These are phyloP conservation scores for Plantago ovata DNA, from an alignment of 257 asterid species.

Conservation along the genomic window DNA sequence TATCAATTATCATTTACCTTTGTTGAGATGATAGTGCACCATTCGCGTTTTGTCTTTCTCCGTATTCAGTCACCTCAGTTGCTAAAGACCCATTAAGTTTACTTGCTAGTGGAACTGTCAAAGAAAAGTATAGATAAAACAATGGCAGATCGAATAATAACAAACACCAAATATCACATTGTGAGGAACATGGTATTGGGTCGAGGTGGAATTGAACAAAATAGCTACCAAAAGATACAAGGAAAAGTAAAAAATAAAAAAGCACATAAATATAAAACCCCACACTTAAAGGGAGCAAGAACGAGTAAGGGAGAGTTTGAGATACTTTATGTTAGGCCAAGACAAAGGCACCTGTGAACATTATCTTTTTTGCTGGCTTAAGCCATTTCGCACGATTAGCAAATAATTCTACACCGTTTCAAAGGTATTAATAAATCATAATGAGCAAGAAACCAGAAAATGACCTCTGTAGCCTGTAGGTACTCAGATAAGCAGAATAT, in stretches of 20 bases:
- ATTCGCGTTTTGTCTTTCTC: conserved; percentile 1
- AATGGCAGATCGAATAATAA: neutral
- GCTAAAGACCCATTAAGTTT: conserved; percentile 4
- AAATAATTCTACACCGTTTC: too few relatives aligned
- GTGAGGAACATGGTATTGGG: too few relatives aligned
- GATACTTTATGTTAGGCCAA: too few relatives aligned
- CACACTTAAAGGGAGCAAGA: neutral
- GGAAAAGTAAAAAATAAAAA: neutral
- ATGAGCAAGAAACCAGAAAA: too few relatives aligned
- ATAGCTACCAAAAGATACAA: neutral
- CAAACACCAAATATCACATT: neutral
- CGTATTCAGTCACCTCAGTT: neutral
- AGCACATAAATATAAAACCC: neutral
- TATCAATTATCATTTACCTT: neutral
- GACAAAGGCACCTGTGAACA: too few relatives aligned
- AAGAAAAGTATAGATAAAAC: neutral
- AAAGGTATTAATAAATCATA: too few relatives aligned
- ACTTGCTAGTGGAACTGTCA: conserved; percentile 8
- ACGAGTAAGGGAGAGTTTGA: neutral
- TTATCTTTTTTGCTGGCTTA: too few relatives aligned
- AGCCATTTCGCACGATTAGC: too few relatives aligned
- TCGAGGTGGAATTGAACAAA: neutral
- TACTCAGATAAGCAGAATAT: too few relatives aligned
- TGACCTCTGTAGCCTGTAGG: too few relatives aligned
- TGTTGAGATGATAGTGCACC: neutral